phyloP scores from a whole-genome alignment of 2,329 filamentous ascomycete genomes.

The Alternaria sp. region DNA sequence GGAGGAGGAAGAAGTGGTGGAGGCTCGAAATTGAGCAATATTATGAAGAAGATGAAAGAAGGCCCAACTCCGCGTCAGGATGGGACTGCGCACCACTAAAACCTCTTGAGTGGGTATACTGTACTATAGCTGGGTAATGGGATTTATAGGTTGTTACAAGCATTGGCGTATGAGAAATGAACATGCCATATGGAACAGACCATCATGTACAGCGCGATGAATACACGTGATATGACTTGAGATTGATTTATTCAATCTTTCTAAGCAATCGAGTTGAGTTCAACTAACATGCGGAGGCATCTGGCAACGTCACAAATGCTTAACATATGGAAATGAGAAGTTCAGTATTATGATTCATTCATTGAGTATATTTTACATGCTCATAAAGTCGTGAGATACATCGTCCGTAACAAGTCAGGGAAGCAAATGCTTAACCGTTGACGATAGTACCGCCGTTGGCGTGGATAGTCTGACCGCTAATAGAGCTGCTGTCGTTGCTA shows the following conservation, averaged over 20 bases:
- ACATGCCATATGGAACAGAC: neutral
- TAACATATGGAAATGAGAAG: neutral
- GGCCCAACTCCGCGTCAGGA: constrained; percentile 29
- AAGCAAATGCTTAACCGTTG: constrained; percentile 35
- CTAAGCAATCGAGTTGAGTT: neutral
- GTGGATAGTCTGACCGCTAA: constrained; percentile 77
- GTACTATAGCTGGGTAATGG: neutral
- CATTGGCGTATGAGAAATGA: neutral
- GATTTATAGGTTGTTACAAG: neutral
- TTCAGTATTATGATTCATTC: constrained; percentile 1
- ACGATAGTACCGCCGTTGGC: constrained; percentile 59
- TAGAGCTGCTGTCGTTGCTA: constrained; percentile 74
- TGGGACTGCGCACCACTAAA: constrained; percentile 5
- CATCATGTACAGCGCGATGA: neutral
- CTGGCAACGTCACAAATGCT: neutral
- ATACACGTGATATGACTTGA: neutral
- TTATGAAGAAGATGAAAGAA: constrained; percentile 48
- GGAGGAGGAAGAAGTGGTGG: constrained; percentile 21
- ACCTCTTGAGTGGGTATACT: neutral
- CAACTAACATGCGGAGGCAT: neutral
- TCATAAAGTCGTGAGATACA: constrained; percentile 14
- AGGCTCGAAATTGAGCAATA: constrained; percentile 41
- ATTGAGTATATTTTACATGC: constrained; percentile 1
- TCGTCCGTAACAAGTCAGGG: neutral
- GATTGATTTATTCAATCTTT: neutral